Evolutionary conservation across 805 yeast species (phyloP).

Genomic region (Ogataea salicorniae): DNA sequence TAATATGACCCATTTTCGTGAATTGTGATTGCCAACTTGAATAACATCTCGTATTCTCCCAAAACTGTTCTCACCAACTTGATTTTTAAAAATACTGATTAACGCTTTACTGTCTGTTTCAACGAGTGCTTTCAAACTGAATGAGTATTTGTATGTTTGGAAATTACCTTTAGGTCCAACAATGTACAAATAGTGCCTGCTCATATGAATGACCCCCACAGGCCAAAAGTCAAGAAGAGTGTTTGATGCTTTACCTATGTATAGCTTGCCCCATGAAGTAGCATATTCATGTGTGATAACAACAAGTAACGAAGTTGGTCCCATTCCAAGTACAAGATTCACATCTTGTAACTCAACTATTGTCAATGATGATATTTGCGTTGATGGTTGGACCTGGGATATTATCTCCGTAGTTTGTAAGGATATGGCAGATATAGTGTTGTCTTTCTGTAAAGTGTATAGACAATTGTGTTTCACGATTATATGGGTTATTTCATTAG

Average conservation of each 20-base stretch:
- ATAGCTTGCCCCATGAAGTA: too few relatives aligned
- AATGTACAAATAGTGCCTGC: constrained; percentile 16
- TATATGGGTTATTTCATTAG: not conserved
- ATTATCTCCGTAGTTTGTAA: constrained; percentile 5
- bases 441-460: not conserved
- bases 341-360: not conserved
- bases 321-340: not conserved
- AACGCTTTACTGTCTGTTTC: constrained; percentile 10
- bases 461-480: not conserved
- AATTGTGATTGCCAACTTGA: constrained; percentile 1
- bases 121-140: constrained; percentile 1
- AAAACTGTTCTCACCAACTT: constrained; percentile 15
- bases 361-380: not conserved
- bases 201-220: constrained; percentile 15
- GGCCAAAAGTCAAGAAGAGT: constrained; percentile 21
- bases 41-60: constrained; percentile 19
- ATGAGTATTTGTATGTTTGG: constrained; percentile 14
- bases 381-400: not conserved
- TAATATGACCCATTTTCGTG: constrained; percentile 17
- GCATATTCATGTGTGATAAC: constrained; percentile 5
- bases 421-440: constrained; percentile 2
- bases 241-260: too few relatives aligned
- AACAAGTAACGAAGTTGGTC: constrained; percentile 3
- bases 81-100: constrained; percentile 2
- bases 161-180: constrained; percentile 18